Conservation (phyloP, 192 early-diverging fungal species). For the Coemansia sp. region DNA sequence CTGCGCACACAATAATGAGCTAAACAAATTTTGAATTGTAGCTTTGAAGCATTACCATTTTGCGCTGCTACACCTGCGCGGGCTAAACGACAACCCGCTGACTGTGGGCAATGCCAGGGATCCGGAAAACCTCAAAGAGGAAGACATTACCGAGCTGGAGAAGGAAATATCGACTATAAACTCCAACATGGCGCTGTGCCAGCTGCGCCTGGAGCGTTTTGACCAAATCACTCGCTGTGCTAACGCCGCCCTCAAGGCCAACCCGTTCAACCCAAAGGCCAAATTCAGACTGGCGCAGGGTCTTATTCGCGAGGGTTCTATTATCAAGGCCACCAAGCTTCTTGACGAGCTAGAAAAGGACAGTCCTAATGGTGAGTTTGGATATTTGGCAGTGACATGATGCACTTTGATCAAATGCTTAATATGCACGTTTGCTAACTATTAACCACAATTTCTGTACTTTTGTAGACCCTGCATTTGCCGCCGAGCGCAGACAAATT, state of each 20-base stretch:
- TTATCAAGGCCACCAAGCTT: constrained; percentile 33
- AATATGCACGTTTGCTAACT: background rate
- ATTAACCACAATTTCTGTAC: background rate
- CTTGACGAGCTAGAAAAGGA: constrained; percentile 46
- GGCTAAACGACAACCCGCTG: constrained; percentile 31
- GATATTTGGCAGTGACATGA: background rate
- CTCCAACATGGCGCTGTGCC: constrained; percentile 53
- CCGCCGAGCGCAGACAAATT: constrained; percentile 41
- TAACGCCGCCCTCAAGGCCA: constrained; percentile 30
- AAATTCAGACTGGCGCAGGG: constrained; percentile 52
- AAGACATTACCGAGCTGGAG: constrained; percentile 37
- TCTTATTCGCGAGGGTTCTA: constrained; percentile 33
- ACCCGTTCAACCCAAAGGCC: constrained; percentile 52
- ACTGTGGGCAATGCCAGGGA: constrained; percentile 16
- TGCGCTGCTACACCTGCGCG: constrained; percentile 40
- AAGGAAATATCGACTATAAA: constrained; percentile 38
- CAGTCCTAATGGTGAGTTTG: constrained; percentile 19
- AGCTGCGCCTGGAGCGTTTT: constrained; percentile 25
- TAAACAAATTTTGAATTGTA: constrained; percentile 10
- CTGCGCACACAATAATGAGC: background rate
- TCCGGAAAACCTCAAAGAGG: constrained; percentile 27
- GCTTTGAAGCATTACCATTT: constrained; percentile 43
- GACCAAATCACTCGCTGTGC: constrained; percentile 30
- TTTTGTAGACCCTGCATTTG: constrained; percentile 28
- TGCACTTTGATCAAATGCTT: background rate